phyloP scores from a whole-genome alignment of 2,329 filamentous ascomycete genomes.

The Calonectria montana region DNA sequence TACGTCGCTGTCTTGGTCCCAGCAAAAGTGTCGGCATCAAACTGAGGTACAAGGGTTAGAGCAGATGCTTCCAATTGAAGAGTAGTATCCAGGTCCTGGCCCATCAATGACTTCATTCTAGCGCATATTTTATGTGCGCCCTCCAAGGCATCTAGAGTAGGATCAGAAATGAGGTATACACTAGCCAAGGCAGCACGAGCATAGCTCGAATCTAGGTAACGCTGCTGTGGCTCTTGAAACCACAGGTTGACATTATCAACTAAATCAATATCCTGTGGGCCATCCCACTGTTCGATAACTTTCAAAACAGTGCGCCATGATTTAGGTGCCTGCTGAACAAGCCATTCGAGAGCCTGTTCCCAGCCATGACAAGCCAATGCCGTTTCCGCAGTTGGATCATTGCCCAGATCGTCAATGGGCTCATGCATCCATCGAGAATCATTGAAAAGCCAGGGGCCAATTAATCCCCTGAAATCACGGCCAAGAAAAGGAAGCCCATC shows the following conservation, averaged over 20 bases:
- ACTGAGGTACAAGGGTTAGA: conserved; percentile 53
- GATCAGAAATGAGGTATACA: conserved; percentile 74
- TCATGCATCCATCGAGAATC: conserved; percentile 64
- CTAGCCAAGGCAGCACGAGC: conserved; percentile 75
- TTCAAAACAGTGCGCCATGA: conserved; percentile 73
- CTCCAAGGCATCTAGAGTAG: conserved; percentile 67
- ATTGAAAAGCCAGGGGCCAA: conserved; percentile 81
- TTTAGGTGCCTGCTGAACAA: conserved; percentile 67
- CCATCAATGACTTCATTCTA: conserved; percentile 67
- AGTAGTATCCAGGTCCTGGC: conserved; percentile 67
- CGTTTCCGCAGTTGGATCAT: conserved; percentile 43
- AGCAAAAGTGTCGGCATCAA: conserved; percentile 35
- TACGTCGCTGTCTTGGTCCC: conserved; percentile 43
- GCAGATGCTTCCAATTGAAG: conserved; percentile 60
- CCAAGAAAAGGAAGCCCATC: conserved; percentile 59
- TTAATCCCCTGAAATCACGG: conserved; percentile 74
- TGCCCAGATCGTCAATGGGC: conserved; percentile 9
- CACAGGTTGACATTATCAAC: conserved; percentile 68
- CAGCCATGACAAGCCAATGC: conserved; percentile 67
- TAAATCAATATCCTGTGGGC: conserved; percentile 76
- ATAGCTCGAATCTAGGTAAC: conserved; percentile 72
- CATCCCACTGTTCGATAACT: conserved; percentile 78
- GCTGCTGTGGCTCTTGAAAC: conserved; percentile 70
- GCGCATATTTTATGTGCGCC: conserved; percentile 70
- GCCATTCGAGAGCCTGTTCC: conserved; percentile 77